These are phyloP conservation scores for Cryptomeria japonica DNA, from an alignment of 75 land plant species.

Conservation along the genomic window DNA sequence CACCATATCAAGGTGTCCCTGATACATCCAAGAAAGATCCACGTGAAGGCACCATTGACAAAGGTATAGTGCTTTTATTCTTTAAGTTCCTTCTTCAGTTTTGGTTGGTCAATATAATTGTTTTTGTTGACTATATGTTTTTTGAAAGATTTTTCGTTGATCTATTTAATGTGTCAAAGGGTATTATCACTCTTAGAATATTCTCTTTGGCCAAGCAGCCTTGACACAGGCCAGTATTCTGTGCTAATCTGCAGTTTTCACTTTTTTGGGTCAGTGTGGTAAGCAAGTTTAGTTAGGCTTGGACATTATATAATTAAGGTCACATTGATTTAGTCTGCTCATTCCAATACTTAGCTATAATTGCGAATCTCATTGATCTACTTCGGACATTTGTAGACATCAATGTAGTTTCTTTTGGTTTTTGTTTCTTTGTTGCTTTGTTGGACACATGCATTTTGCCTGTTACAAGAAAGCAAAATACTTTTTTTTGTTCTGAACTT, in stretches of 20 bases:
- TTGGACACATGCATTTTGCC: background rate
- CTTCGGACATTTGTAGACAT: background rate
- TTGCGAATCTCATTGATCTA: background rate
- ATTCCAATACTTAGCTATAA: background rate
- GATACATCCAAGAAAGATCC: constrained; percentile 44
- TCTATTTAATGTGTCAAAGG: background rate
- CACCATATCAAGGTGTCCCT: constrained; percentile 50
- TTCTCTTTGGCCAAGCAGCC: background rate
- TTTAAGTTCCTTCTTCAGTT: background rate
- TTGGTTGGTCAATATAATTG: background rate
- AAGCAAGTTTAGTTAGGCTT: background rate
- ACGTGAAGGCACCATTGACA: constrained; percentile 37
- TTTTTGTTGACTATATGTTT: background rate
- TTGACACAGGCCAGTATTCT: background rate
- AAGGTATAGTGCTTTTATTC: constrained; percentile 15
- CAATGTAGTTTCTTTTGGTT: background rate
- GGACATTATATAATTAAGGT: background rate
- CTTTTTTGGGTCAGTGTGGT: background rate
- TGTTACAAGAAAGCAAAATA: background rate
- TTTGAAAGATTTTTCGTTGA: background rate
- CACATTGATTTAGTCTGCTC: background rate
- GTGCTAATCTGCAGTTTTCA: background rate
- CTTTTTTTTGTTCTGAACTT: background rate
- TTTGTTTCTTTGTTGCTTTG: background rate
- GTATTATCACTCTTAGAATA: background rate